Conservation (phyloP, 2,329 filamentous ascomycete species). For the Botrytis pseudocinerea region DNA sequence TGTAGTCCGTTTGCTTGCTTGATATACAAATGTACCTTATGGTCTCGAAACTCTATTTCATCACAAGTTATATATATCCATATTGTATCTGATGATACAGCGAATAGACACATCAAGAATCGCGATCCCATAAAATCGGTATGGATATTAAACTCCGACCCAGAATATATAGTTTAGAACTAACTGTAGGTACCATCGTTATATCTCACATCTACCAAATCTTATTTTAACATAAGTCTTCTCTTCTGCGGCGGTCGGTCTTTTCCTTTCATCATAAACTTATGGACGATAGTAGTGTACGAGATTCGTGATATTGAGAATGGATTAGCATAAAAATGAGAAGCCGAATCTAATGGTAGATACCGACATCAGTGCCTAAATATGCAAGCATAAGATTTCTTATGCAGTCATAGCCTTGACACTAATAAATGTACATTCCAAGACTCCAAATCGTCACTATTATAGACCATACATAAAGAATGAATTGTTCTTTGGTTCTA, state of each 20-base stretch:
- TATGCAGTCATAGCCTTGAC: not conserved
- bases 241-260: not conserved
- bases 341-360: not conserved
- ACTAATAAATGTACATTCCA: not conserved
- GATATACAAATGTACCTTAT: not conserved
- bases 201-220: not conserved
- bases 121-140: not conserved
- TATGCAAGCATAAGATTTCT: not conserved
- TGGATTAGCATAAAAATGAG: not conserved
- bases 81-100: not conserved
- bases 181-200: not conserved
- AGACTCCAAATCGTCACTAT: not conserved
- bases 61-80: not conserved
- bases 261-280: not conserved
- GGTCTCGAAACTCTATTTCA: not conserved
- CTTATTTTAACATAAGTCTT: not conserved
- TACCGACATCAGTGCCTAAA: not conserved
- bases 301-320: not conserved
- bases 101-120: not conserved
- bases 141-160: not conserved
- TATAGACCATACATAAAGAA: not conserved
- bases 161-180: not conserved
- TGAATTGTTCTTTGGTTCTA: not conserved
- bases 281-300: too few relatives aligned
- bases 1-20: not conserved